phyloP scores from a whole-genome alignment of 495 filamentous ascomycete species.

The Tuber indicum region DNA sequence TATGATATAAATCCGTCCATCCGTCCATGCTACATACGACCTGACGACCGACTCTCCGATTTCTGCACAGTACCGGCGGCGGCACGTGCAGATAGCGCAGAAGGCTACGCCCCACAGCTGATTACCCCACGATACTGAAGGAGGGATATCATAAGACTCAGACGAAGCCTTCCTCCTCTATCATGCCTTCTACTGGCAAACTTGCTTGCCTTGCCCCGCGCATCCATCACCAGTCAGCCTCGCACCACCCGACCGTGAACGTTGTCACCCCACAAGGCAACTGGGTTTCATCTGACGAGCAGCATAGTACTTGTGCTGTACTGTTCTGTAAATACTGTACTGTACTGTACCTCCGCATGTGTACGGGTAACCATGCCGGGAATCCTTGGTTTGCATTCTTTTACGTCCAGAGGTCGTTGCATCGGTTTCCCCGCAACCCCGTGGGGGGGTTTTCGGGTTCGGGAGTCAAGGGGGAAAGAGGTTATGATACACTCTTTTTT shows the following conservation, averaged over 20 bases:
- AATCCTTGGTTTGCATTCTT: background rate
- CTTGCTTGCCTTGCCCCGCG: background rate
- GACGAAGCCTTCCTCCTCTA: background rate
- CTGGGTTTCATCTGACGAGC: background rate
- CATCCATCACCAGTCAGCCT: background rate
- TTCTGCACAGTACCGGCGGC: background rate
- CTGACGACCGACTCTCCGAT: background rate
- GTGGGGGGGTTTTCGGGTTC: background rate
- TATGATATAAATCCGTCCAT: background rate
- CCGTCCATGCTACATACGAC: background rate
- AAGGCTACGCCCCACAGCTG: background rate
- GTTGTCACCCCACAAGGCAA: background rate
- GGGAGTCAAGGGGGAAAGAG: background rate
- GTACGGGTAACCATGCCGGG: background rate
- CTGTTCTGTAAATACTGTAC: too few species aligned
- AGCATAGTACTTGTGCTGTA: background rate
- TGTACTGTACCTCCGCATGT: background rate
- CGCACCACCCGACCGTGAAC: background rate
- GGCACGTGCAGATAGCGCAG: too few species aligned
- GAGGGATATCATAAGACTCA: background rate
- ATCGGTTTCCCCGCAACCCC: background rate
- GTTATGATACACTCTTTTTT: background rate
- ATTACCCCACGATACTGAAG: background rate
- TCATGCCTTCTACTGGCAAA: background rate
- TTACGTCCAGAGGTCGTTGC: background rate